Base-by-base conservation (phyloP, 2,329 filamentous ascomycete species). In the Aspergillus pseudoterreus region DNA sequence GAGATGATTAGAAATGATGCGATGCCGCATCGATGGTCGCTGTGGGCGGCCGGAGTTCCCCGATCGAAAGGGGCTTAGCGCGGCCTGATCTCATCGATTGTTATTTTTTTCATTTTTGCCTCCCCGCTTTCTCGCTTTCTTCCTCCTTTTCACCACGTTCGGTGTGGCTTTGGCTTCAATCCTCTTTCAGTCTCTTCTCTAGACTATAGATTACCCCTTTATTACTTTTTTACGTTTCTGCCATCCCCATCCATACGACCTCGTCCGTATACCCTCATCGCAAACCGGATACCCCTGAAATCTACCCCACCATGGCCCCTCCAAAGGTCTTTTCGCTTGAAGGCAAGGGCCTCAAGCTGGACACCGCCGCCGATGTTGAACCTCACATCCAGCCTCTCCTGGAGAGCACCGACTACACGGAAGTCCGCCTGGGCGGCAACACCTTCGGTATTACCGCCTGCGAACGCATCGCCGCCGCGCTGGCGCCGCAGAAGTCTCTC, bases 371-470 rank as follows among this genome's bases (percentile, higher is more conserved):
- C 58, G 91, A 97, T 72, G 82, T 97, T 55, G 88, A 94, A 71
- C 78, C 88, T 59, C 86, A 96, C 71, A 88, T 96, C 66, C 82
- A 86, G 61, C 80, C 82, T 45, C 83, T 99, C 55, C 78, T 83
- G 57, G 82, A 84, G 52, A 86, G 85, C 74, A 74, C 82, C 50
- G 82, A 91, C 51, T 70, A 67, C 46, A 90, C 95, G 68, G 91
- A 96, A 72, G 84, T 99, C 60, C 84, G 84, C 61, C 80, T 99
- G 43, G 80, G 90, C 50, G 94, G 92, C 56, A 99, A 99, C 78
- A 97, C 94, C 1, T 78, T 97, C 47, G 94, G 94, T 48, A 85
- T 96, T 49, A 88, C 86, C 45, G 94, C 94, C 45, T 95, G 88
- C 69, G 86, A 92, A 72, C 85, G 86, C 30, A 83, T 99, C 42